Base-by-base conservation (phyloP, 2,329 filamentous ascomycete species). In the Colletotrichum cereale region DNA sequence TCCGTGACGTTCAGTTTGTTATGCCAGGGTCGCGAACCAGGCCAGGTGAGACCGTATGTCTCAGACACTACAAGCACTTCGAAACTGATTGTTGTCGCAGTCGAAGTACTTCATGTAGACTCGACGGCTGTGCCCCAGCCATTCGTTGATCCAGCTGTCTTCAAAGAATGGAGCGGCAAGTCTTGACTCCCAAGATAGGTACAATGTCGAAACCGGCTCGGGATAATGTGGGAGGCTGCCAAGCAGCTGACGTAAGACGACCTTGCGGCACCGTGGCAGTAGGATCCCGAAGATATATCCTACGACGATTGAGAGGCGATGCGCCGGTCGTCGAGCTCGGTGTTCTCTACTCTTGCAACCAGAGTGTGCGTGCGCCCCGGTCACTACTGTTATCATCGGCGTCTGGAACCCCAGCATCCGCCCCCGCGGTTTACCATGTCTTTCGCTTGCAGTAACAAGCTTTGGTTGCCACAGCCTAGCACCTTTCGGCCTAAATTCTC, bases 101-200 rank as follows among this genome's bases (percentile, higher is more conserved):
- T 72, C 48, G 73, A 75, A 11, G 40, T 62, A 3, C 53, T 74
- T 34, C 69, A 68, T 26, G 70, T 76, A 40, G 73, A 76, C 63
- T 75, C 75, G 10, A 67, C 72, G 31, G 67, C 67, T 60, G 48
- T 74, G 11, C 65, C 73, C 7, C 75, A 76, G 38, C 75, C 75
- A 16, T 76, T 76, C 40, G 34, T 76, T 47, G 68, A 76, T 26
- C 66, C 75, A 10, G 26, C 66, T 11, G 34, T 75, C 5, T 66
- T 75, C 48, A 69, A 69, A 38, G 56, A 71, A 40, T 69, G 66
- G 71, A 60, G 62, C n/a, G 21, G 16, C 53, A 62, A 52, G 44
- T 40, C 69, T n/a, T 72, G 53, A 72, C 16, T 16, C 38, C 21
- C 42, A 5, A 40, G 47, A 18, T 8, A 40, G 47, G 12, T 8